These are phyloP conservation scores for Rhinocladiella similis DNA, from an alignment of 2,329 filamentous ascomycete genomes.

Conservation along the genomic window DNA sequence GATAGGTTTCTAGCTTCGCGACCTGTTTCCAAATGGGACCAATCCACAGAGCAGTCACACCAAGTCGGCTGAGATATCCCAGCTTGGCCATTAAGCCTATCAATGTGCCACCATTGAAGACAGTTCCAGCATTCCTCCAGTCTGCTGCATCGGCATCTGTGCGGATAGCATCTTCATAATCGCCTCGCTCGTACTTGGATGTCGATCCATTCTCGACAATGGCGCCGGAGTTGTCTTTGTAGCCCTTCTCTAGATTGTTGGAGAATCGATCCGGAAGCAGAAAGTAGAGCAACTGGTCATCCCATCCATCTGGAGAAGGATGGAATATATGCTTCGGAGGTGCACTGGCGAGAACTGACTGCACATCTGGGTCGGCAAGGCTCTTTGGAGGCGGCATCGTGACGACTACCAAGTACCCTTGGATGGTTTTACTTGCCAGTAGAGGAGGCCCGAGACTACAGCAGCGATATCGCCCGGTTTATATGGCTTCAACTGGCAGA, in stretches of 20 bases:
- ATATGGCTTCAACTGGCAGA: neutral
- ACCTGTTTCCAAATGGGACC: slow-evolving; percentile 14
- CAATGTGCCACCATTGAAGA: slow-evolving; percentile 10
- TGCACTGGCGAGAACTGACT: slow-evolving; percentile 2
- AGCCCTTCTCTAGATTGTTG: slow-evolving; percentile 3
- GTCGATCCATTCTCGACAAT: slow-evolving; percentile 1
- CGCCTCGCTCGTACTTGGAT: neutral
- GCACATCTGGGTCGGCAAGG: slow-evolving; percentile 1
- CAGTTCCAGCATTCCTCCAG: slow-evolving; percentile 1
- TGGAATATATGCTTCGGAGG: slow-evolving; percentile 8
- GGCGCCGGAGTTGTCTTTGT: slow-evolving; percentile 5
- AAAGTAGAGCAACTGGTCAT: slow-evolving; percentile 20
- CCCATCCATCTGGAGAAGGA: slow-evolving; percentile 8
- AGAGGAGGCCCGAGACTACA: neutral
- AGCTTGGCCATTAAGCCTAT: slow-evolving; percentile 10
- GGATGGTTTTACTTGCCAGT: neutral
- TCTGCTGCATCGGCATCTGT: slow-evolving; percentile 1
- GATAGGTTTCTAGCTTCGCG: slow-evolving; percentile 10
- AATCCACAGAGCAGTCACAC: slow-evolving; percentile 14
- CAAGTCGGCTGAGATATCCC: slow-evolving; percentile 8
- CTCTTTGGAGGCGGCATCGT: slow-evolving; percentile 1
- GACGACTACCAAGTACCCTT: neutral
- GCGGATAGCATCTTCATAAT: slow-evolving; percentile 8
- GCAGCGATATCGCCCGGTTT: neutral
- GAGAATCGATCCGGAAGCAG: slow-evolving; percentile 22